A percentile compares a stretch with the other conserved stretches of the same genome.
Conservation (phyloP, 805 yeast genomes). For the Lipomyces sp. region DNA sequence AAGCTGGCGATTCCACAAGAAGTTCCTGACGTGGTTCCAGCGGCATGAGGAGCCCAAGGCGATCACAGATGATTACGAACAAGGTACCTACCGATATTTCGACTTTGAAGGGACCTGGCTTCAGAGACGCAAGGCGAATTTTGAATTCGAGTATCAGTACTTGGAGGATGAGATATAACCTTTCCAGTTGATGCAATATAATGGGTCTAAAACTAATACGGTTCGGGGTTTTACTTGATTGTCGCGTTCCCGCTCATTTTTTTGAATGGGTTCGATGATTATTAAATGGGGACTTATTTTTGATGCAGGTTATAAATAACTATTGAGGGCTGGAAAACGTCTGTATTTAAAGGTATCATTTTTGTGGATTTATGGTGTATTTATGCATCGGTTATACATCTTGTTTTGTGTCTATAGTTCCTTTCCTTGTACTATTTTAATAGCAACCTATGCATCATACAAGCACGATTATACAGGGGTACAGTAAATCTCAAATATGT, state of each 20-base stretch:
- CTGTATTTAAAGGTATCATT: not conserved
- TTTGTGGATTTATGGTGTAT: not conserved
- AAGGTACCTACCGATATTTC: constrained; percentile 74
- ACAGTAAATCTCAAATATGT: not conserved
- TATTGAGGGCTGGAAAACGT: not conserved
- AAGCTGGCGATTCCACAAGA: constrained; percentile 81
- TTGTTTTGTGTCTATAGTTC: constrained; percentile 4
- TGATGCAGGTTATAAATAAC: not conserved
- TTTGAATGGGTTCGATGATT: not conserved
- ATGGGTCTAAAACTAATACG: not conserved
- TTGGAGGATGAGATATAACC: constrained; percentile 48
- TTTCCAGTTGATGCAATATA: not conserved
- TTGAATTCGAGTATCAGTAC: constrained; percentile 55
- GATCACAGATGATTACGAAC: constrained; percentile 51
- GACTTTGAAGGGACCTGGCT: constrained; percentile 66
- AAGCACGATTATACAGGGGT: not conserved
- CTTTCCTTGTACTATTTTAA: not conserved
- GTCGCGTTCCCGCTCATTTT: not conserved
- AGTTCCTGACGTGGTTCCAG: constrained; percentile 79
- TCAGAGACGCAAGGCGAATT: constrained; percentile 63
- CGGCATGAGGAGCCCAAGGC: constrained; percentile 61
- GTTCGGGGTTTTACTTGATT: not conserved
- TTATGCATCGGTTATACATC: not conserved
- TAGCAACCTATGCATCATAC: constrained; percentile 1
- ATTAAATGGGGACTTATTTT: not conserved